These are phyloP conservation scores for Trametes cingulata DNA, from an alignment of 768 basidiomycete genomes.

Conservation along the genomic window DNA sequence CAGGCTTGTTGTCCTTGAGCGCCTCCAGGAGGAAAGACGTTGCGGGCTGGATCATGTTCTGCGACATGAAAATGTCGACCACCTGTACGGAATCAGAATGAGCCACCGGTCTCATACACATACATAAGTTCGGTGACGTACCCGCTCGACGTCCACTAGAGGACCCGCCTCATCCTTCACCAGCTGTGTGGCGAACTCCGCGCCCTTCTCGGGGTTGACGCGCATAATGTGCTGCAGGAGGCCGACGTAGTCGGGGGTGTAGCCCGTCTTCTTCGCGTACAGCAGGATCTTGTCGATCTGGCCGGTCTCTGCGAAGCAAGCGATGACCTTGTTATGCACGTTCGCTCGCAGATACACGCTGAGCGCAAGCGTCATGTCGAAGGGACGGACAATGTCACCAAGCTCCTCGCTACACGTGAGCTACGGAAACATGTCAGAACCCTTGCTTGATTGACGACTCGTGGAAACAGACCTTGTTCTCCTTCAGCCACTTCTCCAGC, in stretches of 20 bases:
- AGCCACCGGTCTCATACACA: background rate
- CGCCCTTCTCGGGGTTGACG: conserved; percentile 94
- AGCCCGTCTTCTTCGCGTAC: conserved; percentile 96
- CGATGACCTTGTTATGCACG: conserved; percentile 97
- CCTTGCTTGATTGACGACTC: background rate
- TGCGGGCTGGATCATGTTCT: conserved; percentile 99
- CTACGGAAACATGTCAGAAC: conserved; percentile 40
- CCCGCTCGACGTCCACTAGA: conserved; percentile 90
- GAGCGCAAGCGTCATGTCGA: conserved; percentile 96
- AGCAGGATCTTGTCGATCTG: conserved; percentile 98
- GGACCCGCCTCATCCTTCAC: conserved; percentile 93
- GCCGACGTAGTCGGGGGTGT: conserved; percentile 88
- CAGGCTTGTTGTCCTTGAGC: conserved; percentile 96
- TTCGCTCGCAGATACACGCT: conserved; percentile 98
- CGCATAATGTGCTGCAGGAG: conserved; percentile 96
- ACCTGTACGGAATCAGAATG: conserved; percentile 48
- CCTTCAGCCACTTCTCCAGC: conserved; percentile 98
- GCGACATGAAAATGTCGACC: conserved; percentile 99
- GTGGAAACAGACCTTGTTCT: conserved; percentile 78
- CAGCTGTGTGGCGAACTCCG: conserved; percentile 94
- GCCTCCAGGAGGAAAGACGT: conserved; percentile 98
- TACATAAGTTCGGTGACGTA: conserved; percentile 37
- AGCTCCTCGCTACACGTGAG: conserved; percentile 98
- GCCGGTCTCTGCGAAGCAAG: conserved; percentile 98
- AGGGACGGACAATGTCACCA: conserved; percentile 90